Percentiles rank a stretch among this genome's conserved stretches.
Evolutionary conservation across 352 stramenopile genomes (phyloP).

Genomic region (Phytophthora sp.): DNA sequence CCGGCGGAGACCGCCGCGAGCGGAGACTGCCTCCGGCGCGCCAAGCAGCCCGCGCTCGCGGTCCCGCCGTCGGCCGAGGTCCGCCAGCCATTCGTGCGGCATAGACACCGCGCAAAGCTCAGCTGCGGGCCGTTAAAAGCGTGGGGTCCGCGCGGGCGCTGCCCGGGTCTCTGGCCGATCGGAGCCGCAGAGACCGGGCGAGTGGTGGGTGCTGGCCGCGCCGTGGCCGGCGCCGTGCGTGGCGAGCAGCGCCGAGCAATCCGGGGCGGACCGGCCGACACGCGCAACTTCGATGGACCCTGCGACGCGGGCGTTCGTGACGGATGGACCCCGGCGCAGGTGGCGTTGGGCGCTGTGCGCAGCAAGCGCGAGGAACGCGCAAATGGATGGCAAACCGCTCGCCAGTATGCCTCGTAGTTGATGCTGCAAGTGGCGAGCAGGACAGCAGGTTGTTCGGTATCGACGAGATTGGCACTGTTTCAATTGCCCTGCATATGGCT

Average conservation of each 20-base stretch:
- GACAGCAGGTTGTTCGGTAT: too few relatives aligned
- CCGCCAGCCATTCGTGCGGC: slow-evolving; percentile 15
- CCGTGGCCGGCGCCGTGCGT: slow-evolving; percentile 1
- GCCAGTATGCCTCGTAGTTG: too few relatives aligned
- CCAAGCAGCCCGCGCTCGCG: not conserved
- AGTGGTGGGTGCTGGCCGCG: not conserved
- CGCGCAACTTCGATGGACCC: not conserved
- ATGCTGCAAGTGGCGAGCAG: too few relatives aligned
- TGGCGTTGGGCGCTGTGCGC: too few relatives aligned
- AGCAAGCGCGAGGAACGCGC: too few relatives aligned
- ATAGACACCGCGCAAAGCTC: slow-evolving; percentile 24
- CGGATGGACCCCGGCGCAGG: not conserved
- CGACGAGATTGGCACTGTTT: too few relatives aligned
- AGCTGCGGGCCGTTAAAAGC: slow-evolving; percentile 18
- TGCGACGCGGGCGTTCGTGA: slow-evolving; percentile 2
- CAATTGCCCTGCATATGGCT: too few relatives aligned
- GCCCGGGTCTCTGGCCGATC: slow-evolving; percentile 17
- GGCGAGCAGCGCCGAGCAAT: slow-evolving; percentile 8
- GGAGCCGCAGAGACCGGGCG: slow-evolving; percentile 15
- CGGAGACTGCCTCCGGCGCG: too few relatives aligned
- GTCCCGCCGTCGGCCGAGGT: not conserved
- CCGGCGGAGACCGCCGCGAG: too few relatives aligned
- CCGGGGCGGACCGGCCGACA: not conserved
- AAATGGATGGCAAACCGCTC: too few relatives aligned
- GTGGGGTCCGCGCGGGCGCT: not conserved